Percentiles rank a stretch among this genome's conserved stretches.
These are phyloP conservation scores for Quercus engelmannii DNA, from an alignment of 306 rosid genomes.

Conservation along the genomic window DNA sequence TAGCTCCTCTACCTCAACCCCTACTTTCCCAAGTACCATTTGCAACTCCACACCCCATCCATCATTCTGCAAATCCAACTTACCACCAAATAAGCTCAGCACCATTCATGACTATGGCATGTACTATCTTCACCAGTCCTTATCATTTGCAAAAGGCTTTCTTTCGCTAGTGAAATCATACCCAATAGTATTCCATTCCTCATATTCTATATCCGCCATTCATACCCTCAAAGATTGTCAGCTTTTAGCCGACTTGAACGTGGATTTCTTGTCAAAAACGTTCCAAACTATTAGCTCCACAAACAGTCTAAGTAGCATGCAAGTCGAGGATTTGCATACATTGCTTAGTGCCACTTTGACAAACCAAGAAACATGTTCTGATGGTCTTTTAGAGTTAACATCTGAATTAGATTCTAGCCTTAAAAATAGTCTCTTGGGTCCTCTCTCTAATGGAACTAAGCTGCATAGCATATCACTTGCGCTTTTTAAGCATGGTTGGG, in stretches of 20 bases:
- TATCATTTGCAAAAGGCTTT: slow-evolving; percentile 24
- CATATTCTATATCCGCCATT: slow-evolving; percentile 13
- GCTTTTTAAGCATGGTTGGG: slow-evolving; percentile 20
- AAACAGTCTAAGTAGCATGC: background rate
- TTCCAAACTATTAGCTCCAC: slow-evolving; percentile 15
- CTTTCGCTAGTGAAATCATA: slow-evolving; percentile 7
- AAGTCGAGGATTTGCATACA: slow-evolving; percentile 16
- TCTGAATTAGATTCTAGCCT: slow-evolving; percentile 4
- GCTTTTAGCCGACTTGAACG: slow-evolving; percentile 15
- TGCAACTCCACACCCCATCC: slow-evolving; percentile 35
- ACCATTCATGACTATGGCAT: slow-evolving; percentile 14
- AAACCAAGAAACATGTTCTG: slow-evolving; percentile 32
- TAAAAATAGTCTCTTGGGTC: background rate
- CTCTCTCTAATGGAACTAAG: too few species aligned
- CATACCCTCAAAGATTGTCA: slow-evolving; percentile 35
- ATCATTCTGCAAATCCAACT: slow-evolving; percentile 30
- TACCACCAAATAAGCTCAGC: background rate
- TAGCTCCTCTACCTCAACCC: background rate
- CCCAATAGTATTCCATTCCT: slow-evolving; percentile 9
- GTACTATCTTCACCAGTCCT: slow-evolving; percentile 33
- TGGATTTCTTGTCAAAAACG: slow-evolving; percentile 26
- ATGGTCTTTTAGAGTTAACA: slow-evolving; percentile 34
- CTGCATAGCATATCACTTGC: slow-evolving; percentile 6
- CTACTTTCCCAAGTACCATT: background rate
- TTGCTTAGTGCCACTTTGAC: slow-evolving; percentile 34